A percentile compares a stretch with the other conserved stretches of the same genome.
Conservation (phyloP, 1,139 yeast genomes). For the Yamadazyma dendronema region DNA sequence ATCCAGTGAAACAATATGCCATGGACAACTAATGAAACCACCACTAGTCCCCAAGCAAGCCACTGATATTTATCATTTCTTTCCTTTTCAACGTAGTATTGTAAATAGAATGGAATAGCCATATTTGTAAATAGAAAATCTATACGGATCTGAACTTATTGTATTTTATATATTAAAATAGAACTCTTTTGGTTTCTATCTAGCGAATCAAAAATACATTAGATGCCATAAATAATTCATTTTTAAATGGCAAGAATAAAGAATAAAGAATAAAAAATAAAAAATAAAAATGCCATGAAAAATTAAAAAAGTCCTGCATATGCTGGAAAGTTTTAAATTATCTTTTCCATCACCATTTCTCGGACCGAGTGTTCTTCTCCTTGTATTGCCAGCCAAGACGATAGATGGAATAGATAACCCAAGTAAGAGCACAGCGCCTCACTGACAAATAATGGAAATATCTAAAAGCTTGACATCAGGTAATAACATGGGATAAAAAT, state of each 20-base stretch:
- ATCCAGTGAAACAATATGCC: constrained; percentile 45
- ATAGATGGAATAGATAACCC: too few species aligned
- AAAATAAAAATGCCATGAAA: neutral
- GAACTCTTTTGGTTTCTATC: neutral
- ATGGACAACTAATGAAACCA: constrained; percentile 29
- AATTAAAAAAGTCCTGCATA: neutral
- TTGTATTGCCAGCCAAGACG: too few species aligned
- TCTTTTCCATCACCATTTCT: constrained; percentile 7
- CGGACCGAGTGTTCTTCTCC: neutral
- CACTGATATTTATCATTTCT: constrained; percentile 39
- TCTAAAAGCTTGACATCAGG: too few species aligned
- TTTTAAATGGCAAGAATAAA: too few species aligned
- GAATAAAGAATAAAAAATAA: neutral
- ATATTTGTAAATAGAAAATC: neutral
- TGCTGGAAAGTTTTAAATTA: constrained; percentile 2
- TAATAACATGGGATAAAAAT: too few species aligned
- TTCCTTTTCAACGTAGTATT: constrained; percentile 33
- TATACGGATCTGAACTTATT: neutral
- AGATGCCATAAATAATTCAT: neutral
- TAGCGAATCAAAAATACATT: neutral
- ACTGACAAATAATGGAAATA: too few species aligned
- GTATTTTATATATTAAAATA: neutral
- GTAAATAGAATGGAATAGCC: constrained; percentile 21
- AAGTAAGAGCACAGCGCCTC: too few species aligned
- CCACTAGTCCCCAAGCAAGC: constrained; percentile 29